A percentile compares a stretch with the other conserved stretches of the same genome.
phyloP scores from a whole-genome alignment of 2,329 filamentous ascomycete species.

The Sclerotinia spermophila region DNA sequence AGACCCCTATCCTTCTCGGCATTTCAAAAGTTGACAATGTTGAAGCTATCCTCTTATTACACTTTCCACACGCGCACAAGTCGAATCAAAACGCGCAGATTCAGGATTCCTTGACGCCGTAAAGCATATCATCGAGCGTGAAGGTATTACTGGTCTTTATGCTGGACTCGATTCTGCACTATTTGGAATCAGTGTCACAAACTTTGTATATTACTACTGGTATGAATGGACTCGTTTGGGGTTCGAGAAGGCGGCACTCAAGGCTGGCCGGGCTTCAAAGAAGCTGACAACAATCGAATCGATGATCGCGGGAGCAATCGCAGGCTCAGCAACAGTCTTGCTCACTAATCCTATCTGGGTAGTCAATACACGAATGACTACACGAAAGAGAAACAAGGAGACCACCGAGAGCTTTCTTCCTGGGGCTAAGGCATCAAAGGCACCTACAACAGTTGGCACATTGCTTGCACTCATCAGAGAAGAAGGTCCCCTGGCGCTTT shows the following conservation, averaged over 20 bases:
- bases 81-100: constrained; percentile 91
- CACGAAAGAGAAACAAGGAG: constrained; percentile 60
- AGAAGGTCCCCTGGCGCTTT: constrained; percentile 81
- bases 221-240: constrained; percentile 93
- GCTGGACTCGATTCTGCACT: constrained; percentile 89
- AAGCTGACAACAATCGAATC: constrained; percentile 89
- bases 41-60: constrained; percentile 90
- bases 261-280: constrained; percentile 67
- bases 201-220: constrained; percentile 99
- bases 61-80: constrained; percentile 93
- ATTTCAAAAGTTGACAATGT: constrained; percentile 17
- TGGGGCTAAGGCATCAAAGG: constrained; percentile 45
- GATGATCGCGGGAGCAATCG: constrained; percentile 92
- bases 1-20: constrained; percentile 18
- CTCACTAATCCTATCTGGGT: constrained; percentile 99
- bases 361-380: constrained; percentile 96
- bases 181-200: constrained; percentile 97
- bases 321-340: constrained; percentile 89
- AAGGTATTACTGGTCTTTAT: constrained; percentile 86
- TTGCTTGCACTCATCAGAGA: constrained; percentile 75
- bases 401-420: constrained; percentile 43
- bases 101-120: constrained; percentile 80
- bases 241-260: constrained; percentile 75
- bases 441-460: constrained; percentile 74
- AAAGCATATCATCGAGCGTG: constrained; percentile 81